Base-by-base conservation (phyloP, 768 basidiomycete genomes). In the Hemileccinum rubropunctum region DNA sequence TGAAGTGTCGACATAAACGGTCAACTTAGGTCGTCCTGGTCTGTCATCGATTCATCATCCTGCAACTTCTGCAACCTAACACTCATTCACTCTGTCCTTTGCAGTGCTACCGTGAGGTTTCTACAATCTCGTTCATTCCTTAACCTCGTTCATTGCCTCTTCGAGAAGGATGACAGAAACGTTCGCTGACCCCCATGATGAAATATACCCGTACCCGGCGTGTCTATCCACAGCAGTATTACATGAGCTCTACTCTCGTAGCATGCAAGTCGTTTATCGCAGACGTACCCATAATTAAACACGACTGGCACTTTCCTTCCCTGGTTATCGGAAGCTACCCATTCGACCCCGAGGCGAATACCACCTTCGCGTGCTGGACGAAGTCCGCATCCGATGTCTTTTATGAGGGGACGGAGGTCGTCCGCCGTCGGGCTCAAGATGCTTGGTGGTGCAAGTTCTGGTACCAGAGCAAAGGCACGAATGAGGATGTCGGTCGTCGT, bases 371-470 rank as follows among this genome's bases (percentile, higher is more conserved):
- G 67, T n/a, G 52, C 52, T 23, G 48, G 48, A 27, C 48, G 44
- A 17, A 53, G 66, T 2, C 86, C 87, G 61, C 76, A 76, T 4
- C 78, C 77, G 47, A 75, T 71, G 20, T 74, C 75, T 14, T 76
- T 60, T 17, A 80, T 63, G 26, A 77, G 66, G 1, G 76, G 67
- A 17, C 70, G 58, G 3, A 80, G 48, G 51, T 80, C 79, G 5
- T 79, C 76, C n/a, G 78, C 42, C 0, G 71, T 76, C 4, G 79
- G 76, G 20, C 63, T 60, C 3, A 77, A 71, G 15, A 78, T 52
- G 41, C 78, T 74, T 0, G 76, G 79, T 2, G 80, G 75, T 0
- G 76, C 80, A n/a, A 82, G 73, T 80, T 23, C 78, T 0, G 80
- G 79, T 37, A 76, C 77, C 17, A 81, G 67, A 7, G 68, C 67